Conservation (phyloP, 1,139 yeast genomes). For the Suhomyces choctaworum region DNA sequence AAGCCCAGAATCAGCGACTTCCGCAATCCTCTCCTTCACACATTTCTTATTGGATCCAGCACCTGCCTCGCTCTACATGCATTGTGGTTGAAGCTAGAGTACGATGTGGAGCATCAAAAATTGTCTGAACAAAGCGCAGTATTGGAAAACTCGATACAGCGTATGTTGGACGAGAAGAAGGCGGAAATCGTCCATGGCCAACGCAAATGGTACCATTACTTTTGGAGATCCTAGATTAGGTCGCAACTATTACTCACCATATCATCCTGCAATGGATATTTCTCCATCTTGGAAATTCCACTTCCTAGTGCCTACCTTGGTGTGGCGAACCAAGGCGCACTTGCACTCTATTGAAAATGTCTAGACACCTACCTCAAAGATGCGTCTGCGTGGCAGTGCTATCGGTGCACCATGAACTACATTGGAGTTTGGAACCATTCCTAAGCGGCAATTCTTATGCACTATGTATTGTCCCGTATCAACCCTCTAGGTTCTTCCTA, state of each 20-base stretch:
- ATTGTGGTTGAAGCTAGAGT: constrained; percentile 35
- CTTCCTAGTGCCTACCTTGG: no score
- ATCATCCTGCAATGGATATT: no score
- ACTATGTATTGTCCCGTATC: no score
- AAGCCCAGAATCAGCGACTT: constrained; percentile 43
- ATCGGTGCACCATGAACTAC: no score
- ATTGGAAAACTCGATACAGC: constrained; percentile 35
- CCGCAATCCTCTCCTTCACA: constrained; percentile 39
- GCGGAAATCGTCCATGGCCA: constrained; percentile 18
- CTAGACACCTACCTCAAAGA: no score
- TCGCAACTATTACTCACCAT: no score
- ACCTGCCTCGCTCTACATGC: constrained; percentile 41
- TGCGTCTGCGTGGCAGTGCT: no score
- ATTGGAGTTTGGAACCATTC: no score
- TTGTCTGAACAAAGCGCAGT: constrained; percentile 25
- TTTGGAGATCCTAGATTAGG: constrained; percentile 18
- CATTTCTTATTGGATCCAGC: constrained; percentile 43
- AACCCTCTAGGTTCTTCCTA: constrained; percentile 19
- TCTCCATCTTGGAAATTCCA: no score
- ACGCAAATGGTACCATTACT: constrained; percentile 27
- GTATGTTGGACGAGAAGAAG: constrained; percentile 32
- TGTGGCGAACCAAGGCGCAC: no score
- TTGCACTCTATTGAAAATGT: no score
- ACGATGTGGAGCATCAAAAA: constrained; percentile 28
- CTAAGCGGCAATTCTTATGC: no score